Conservation (phyloP, 306 rosid genomes). For the Gynostemma pentaphyllum region DNA sequence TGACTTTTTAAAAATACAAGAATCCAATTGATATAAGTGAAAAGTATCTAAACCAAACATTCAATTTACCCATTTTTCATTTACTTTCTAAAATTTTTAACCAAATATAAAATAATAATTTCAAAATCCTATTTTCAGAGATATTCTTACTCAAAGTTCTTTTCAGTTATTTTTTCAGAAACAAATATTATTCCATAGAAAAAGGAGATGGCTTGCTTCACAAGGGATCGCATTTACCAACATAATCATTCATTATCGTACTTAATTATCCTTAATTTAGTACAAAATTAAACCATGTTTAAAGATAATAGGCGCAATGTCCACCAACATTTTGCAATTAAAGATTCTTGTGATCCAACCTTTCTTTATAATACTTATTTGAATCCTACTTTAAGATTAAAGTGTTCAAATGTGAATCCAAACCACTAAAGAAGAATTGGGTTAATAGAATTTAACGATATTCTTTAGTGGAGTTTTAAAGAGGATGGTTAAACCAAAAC, state of each 20-base stretch:
- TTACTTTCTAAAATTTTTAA: too few relatives aligned
- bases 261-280: not conserved
- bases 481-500: not conserved
- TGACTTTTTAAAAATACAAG: too few relatives aligned
- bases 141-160: too few relatives aligned
- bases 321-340: not conserved
- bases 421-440: not conserved
- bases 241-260: slow-evolving; percentile 2
- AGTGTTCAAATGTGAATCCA: not conserved
- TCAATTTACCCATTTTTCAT: too few relatives aligned
- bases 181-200: too few relatives aligned
- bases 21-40: too few relatives aligned
- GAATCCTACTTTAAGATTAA: not conserved
- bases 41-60: too few relatives aligned
- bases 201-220: not conserved
- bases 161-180: too few relatives aligned
- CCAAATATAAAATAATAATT: too few relatives aligned
- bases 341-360: slow-evolving; percentile 3
- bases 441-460: not conserved
- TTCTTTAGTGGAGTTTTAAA: too few relatives aligned
- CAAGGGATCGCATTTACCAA: not conserved
- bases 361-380: not conserved
- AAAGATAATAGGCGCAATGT: not conserved
- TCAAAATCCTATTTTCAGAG: too few relatives aligned
- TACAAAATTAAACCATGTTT: not conserved